phyloP scores from a whole-genome alignment of 2,329 filamentous ascomycete genomes.

The Talaromyces piceae region DNA sequence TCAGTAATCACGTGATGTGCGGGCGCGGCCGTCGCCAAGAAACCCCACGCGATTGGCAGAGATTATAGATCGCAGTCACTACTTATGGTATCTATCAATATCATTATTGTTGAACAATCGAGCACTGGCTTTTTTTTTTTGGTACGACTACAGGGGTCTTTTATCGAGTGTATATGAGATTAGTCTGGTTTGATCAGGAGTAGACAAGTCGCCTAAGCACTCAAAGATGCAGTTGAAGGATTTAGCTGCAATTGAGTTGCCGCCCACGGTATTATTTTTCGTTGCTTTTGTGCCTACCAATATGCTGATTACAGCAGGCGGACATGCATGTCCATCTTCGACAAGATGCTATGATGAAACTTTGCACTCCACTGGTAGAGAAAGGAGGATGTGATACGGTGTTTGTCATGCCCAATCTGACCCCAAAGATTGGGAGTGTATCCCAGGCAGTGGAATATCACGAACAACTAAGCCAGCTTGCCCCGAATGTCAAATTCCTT shows the following conservation, averaged over 20 bases:
- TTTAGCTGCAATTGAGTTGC: constrained; percentile 9
- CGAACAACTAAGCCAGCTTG: constrained; percentile 51
- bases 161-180: neutral
- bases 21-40: neutral
- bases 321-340: constrained; percentile 54
- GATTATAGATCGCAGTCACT: neutral
- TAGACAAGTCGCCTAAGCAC: neutral
- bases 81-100: neutral
- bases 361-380: constrained; percentile 48
- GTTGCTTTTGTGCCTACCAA: too few species aligned
- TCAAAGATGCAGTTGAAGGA: constrained; percentile 10
- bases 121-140: neutral
- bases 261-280: constrained; percentile 8
- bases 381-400: constrained; percentile 60
- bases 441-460: constrained; percentile 60
- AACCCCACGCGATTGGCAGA: neutral
- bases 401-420: constrained; percentile 55
- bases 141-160: neutral
- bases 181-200: neutral
- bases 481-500: constrained; percentile 58
- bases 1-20: neutral
- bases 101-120: neutral
- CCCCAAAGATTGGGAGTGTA: constrained; percentile 56
- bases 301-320: constrained; percentile 4
- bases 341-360: constrained; percentile 56